These are phyloP conservation scores for Ulmus americana DNA, from an alignment of 331 rosid species.

Conservation along the genomic window DNA sequence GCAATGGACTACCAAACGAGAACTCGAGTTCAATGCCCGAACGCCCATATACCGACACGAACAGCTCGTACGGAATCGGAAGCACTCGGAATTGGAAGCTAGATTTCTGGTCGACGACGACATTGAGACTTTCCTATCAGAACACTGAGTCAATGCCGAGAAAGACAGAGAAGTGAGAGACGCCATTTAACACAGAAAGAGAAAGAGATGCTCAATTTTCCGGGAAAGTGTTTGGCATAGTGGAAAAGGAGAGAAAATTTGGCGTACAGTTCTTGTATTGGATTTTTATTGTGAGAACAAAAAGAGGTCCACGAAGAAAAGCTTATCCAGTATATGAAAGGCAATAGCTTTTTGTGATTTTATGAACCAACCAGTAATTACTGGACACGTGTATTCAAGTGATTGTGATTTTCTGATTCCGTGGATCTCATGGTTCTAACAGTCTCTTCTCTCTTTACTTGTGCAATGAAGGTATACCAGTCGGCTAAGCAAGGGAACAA, in stretches of 20 bases:
- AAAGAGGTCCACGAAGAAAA: conserved; percentile 33
- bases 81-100: conserved; percentile 36
- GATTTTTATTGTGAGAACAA: conserved; percentile 15
- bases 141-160: conserved; percentile 48
- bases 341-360: conserved; percentile 16
- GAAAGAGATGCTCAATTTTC: conserved; percentile 13
- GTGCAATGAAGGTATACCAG: no score
- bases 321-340: conserved; percentile 67
- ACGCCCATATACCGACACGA: conserved; percentile 29
- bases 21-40: conserved; percentile 31
- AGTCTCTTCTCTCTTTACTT: no score
- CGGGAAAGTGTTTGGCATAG: conserved; percentile 36
- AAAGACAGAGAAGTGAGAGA: conserved; percentile 64
- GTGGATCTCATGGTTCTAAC: neutral
- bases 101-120: conserved; percentile 37
- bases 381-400: conserved; percentile 36
- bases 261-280: conserved; percentile 17
- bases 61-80: conserved; percentile 36
- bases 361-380: conserved; percentile 16
- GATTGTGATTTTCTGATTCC: neutral
- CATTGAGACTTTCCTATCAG: conserved; percentile 34
- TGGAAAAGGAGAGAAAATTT: conserved; percentile 26
- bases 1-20: conserved; percentile 64
- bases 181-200: conserved; percentile 39
- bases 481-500: no score